Conservation (phyloP, 1,284 basidiomycete species). For the Boletus sp. region DNA sequence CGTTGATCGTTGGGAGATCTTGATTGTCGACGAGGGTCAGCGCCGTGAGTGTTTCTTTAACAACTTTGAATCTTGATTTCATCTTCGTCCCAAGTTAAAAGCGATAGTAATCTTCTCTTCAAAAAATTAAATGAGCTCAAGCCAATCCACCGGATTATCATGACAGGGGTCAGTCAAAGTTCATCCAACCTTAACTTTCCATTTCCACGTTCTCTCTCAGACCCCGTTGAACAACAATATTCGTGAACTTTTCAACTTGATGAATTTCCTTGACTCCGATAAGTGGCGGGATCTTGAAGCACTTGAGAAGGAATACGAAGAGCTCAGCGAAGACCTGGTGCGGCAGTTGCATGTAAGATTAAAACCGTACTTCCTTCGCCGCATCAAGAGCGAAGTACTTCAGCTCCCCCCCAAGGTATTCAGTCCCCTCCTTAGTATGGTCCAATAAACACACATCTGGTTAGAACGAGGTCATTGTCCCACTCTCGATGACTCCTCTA, state of each 20-base stretch:
- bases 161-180: slow-evolving; percentile 70
- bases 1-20: slow-evolving; percentile 85
- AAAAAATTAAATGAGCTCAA: slow-evolving; percentile 78
- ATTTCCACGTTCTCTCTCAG: slow-evolving; percentile 35
- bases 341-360: slow-evolving; percentile 75
- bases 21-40: slow-evolving; percentile 93
- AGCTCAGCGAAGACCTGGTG: slow-evolving; percentile 74
- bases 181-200: not conserved
- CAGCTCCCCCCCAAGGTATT: slow-evolving; percentile 86
- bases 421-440: not conserved
- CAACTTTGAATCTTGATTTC: slow-evolving; percentile 2
- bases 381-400: slow-evolving; percentile 90
- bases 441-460: slow-evolving; percentile 13
- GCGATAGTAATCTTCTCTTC: slow-evolving; percentile 77
- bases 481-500: slow-evolving; percentile 82
- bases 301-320: slow-evolving; percentile 69
- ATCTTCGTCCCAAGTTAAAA: slow-evolving; percentile 60
- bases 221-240: slow-evolving; percentile 98
- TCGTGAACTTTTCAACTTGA: slow-evolving; percentile 89
- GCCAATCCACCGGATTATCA: slow-evolving; percentile 78
- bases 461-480: slow-evolving; percentile 87
- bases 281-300: slow-evolving; percentile 72
- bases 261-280: slow-evolving; percentile 84
- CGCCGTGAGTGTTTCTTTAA: slow-evolving; percentile 53
- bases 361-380: slow-evolving; percentile 88